Evolutionary conservation across 208 protist genomes (phyloP).

Genomic region (Crithidia brevicula): DNA sequence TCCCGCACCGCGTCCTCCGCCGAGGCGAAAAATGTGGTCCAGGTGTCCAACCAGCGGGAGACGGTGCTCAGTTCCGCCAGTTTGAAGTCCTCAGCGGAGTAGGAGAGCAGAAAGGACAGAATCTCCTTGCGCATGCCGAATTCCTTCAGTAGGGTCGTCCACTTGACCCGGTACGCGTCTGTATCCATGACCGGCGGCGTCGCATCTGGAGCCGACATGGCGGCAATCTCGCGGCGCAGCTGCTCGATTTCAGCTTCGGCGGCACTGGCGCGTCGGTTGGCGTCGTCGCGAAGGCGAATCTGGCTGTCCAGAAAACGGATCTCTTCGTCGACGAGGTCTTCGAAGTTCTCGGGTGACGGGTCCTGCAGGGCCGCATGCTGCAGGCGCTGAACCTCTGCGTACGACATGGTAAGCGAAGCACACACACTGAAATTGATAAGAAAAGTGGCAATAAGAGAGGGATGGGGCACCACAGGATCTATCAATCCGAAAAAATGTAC

Average conservation of each 20-base stretch:
- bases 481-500: background rate
- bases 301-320: constrained; percentile 28
- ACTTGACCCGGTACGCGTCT: constrained; percentile 41
- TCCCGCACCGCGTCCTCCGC: constrained; percentile 36
- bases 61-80: constrained; percentile 49
- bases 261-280: constrained; percentile 14
- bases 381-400: constrained; percentile 24
- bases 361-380: constrained; percentile 24
- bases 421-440: constrained; percentile 8
- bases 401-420: constrained; percentile 37
- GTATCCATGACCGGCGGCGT: too few relatives aligned
- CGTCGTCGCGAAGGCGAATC: constrained; percentile 6
- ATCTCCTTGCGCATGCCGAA: constrained; percentile 53
- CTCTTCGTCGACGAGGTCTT: constrained; percentile 39
- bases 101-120: constrained; percentile 49
- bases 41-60: constrained; percentile 65
- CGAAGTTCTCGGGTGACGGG: constrained; percentile 29
- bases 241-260: constrained; percentile 17
- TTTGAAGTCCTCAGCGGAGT: constrained; percentile 54
- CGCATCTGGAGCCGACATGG: constrained; percentile 4
- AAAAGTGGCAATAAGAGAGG: background rate
- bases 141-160: constrained; percentile 49
- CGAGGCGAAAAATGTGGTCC: constrained; percentile 52
- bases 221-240: constrained; percentile 28
- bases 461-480: background rate